Evolutionary conservation across 2,329 filamentous ascomycete species (phyloP), one percentile per base, ranked within the genome.

Genomic region (Talaromyces sp.): DNA sequence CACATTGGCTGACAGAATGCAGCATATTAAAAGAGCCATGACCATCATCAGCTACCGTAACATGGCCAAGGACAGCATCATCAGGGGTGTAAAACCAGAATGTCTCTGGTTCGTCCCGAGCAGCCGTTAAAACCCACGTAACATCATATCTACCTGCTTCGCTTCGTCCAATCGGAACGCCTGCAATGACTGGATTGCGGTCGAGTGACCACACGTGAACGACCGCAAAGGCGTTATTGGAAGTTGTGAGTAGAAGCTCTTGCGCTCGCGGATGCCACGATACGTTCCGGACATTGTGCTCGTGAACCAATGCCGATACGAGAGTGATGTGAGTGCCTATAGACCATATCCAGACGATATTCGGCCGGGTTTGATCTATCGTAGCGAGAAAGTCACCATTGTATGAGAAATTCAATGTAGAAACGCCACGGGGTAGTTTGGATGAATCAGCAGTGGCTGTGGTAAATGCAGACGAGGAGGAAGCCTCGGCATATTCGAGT

Each of bases 301-400:
- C 77, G 55, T 79, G 77, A 19, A 79, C 73, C 1, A 80, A 61
- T 5, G 70, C 70, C n/a, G 76, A 75, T 7, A 67, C 57, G 9
- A 77, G 65, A 7, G 58, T 65, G 2, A 71, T 66, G 0, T 67
- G 65, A 4, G 55, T 59, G 35, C 71, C 67, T 54, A 78, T 55
- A 5, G 72, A 71, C 77, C 78, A 80, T 61, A 80, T 74, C 77
- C 78, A 80, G 21, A 77, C 70, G 19, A 79, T 75, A 58, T 78
- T 77, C 14, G 77, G 73, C 8, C 73, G 70, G 24, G 68, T 67
- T n/a, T 75, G 72, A 58, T 76, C 73, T 41, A 75, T 69, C 2
- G 74, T 77, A 10, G 74, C 76, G 14, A 79, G 62, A 13, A 77
- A 65, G 0, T 55, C 66, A 5, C 74, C 74, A 24, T 74, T 68